phyloP scores from a whole-genome alignment of 2,329 filamentous ascomycete species.

The Paecilomyces dactylethromorphus region DNA sequence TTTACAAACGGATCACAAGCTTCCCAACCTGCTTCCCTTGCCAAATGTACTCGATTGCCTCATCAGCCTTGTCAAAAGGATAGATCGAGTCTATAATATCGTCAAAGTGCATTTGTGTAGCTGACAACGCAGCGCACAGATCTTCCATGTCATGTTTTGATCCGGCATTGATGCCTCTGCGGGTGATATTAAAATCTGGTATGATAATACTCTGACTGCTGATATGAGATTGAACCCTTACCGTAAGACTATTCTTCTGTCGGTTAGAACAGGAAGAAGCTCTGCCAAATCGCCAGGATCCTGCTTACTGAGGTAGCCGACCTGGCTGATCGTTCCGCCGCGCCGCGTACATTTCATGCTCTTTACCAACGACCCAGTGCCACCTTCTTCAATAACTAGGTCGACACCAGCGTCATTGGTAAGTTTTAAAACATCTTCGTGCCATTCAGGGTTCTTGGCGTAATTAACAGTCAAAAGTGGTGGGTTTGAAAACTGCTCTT shows the following conservation, averaged over 20 bases:
- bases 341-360: background rate
- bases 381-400: background rate
- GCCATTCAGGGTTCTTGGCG: background rate
- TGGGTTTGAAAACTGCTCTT: background rate
- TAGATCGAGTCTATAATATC: slow-evolving; percentile 13
- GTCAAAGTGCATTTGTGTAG: background rate
- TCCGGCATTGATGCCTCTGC: background rate
- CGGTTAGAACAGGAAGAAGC: background rate
- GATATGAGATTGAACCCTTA: too few species aligned
- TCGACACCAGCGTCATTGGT: background rate
- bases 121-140: background rate
- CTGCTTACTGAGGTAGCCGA: background rate
- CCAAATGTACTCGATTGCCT: slow-evolving; percentile 38
- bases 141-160: background rate
- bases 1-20: slow-evolving; percentile 20
- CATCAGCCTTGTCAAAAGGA: slow-evolving; percentile 34
- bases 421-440: background rate
- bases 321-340: background rate
- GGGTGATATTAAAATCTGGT: background rate
- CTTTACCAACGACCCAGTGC: background rate
- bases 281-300: background rate
- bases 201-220: background rate
- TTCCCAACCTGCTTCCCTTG: slow-evolving; percentile 41
- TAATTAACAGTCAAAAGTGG: background rate
- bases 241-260: background rate